Evolutionary conservation across 768 basidiomycete species (phyloP).

Genomic region (Naganishia randhawae): DNA sequence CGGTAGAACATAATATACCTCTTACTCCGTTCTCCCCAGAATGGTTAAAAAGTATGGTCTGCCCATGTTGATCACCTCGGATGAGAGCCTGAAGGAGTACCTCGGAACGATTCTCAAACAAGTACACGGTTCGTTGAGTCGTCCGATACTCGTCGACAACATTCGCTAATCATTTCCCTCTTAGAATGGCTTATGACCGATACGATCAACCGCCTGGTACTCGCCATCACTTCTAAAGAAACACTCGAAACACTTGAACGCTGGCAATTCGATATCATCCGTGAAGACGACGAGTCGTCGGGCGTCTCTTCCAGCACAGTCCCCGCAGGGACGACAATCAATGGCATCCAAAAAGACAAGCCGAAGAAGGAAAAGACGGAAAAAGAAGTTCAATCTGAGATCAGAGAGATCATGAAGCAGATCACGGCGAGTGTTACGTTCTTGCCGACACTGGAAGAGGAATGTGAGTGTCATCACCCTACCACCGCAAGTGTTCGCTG

Average conservation of each 20-base stretch:
- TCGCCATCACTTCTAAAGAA: conserved; percentile 94
- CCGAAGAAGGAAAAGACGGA: conserved; percentile 52
- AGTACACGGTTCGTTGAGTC: conserved; percentile 80
- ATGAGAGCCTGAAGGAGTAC: conserved; percentile 87
- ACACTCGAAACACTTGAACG: conserved; percentile 85
- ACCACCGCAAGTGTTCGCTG: neutral
- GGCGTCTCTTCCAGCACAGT: conserved; percentile 39
- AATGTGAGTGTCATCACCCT: conserved; percentile 46
- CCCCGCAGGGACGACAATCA: conserved; percentile 9
- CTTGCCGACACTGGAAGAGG: conserved; percentile 86
- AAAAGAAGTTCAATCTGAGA: conserved; percentile 89
- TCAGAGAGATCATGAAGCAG: conserved; percentile 94
- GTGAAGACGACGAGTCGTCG: conserved; percentile 35
- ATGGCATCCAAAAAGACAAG: neutral
- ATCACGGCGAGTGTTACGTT: conserved; percentile 96
- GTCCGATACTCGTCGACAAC: neutral
- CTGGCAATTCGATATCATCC: conserved; percentile 95
- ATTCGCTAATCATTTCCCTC: neutral
- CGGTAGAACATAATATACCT: neutral
- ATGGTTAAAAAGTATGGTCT: conserved; percentile 99
- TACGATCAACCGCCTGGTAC: conserved; percentile 86
- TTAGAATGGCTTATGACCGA: conserved; percentile 91
- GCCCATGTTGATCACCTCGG: conserved; percentile 88
- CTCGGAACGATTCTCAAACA: conserved; percentile 89
- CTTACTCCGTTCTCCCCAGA: conserved; percentile 24